A percentile compares a stretch with the other conserved stretches of the same genome.
Conservation (phyloP, 140 eudicot genomes). For the Stevia rebaudiana region DNA sequence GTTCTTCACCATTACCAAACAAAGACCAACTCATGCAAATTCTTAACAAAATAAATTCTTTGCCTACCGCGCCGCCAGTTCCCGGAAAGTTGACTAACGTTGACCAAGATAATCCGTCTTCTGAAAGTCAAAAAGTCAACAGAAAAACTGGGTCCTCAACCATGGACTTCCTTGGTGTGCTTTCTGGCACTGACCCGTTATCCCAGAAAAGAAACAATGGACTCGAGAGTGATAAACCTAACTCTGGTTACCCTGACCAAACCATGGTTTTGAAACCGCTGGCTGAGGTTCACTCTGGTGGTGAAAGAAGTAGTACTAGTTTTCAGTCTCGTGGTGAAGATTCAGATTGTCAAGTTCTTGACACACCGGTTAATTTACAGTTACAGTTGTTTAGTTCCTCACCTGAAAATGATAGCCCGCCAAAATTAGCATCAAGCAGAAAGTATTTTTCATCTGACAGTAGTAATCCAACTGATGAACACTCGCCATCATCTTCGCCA, state of each 20-base stretch:
- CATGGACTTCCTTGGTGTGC: slow-evolving; percentile 73
- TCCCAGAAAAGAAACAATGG: slow-evolving; percentile 38
- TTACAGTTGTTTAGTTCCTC: slow-evolving; percentile 80
- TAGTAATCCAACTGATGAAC: slow-evolving; percentile 70
- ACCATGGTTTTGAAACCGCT: slow-evolving; percentile 28
- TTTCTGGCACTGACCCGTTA: slow-evolving; percentile 44
- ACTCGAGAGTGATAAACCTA: slow-evolving; percentile 45
- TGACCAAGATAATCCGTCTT: slow-evolving; percentile 28
- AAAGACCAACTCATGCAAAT: slow-evolving; percentile 76
- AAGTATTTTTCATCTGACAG: slow-evolving; percentile 83
- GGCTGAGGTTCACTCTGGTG: slow-evolving; percentile 44
- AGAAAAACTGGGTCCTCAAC: slow-evolving; percentile 47
- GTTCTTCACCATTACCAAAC: slow-evolving; percentile 41
- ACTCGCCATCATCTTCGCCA: slow-evolving; percentile 78
- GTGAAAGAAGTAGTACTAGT: slow-evolving; percentile 69
- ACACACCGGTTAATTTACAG: slow-evolving; percentile 40
- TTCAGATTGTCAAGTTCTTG: slow-evolving; percentile 59
- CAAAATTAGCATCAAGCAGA: slow-evolving; percentile 44
- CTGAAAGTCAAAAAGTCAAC: slow-evolving; percentile 44
- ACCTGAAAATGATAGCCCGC: slow-evolving; percentile 64
- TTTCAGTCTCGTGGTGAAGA: slow-evolving; percentile 73
- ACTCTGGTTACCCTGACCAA: slow-evolving; percentile 36
- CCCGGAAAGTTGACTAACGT: slow-evolving; percentile 29
- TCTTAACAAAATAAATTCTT: slow-evolving; percentile 66
- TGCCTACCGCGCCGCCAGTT: slow-evolving; percentile 59